A percentile compares a stretch with the other conserved stretches of the same genome.
These are phyloP conservation scores for Bipolaris victoriae DNA, from an alignment of 2,329 filamentous ascomycete genomes.

Conservation along the genomic window DNA sequence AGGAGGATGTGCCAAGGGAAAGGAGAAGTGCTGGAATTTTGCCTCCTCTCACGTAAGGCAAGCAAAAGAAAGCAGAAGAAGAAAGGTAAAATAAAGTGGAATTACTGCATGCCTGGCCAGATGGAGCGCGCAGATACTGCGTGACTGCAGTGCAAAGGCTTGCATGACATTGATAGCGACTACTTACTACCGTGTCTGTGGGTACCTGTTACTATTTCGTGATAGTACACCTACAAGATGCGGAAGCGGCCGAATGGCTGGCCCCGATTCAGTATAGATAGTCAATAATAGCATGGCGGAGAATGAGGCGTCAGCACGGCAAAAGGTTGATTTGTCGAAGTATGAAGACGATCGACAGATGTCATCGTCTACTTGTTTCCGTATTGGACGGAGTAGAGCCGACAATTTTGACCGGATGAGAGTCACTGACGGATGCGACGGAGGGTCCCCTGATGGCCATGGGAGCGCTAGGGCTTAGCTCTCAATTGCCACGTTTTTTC, in stretches of 20 bases:
- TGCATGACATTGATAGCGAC: slow-evolving; percentile 5
- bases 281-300: slow-evolving; percentile 1
- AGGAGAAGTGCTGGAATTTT: slow-evolving; percentile 2
- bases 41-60: background rate
- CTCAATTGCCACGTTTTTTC: slow-evolving; percentile 12
- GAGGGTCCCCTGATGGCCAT: background rate
- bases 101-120: background rate
- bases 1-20: slow-evolving; percentile 5
- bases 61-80: background rate
- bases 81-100: background rate
- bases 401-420: background rate
- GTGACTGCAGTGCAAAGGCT: background rate
- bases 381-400: slow-evolving; percentile 1
- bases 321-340: slow-evolving; percentile 5
- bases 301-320: slow-evolving; percentile 12
- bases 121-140: background rate
- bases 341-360: background rate
- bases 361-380: background rate
- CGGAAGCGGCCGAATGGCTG: slow-evolving; percentile 1
- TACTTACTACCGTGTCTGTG: background rate
- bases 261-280: slow-evolving; percentile 2
- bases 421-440: slow-evolving; percentile 7
- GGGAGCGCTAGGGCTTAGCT: background rate
- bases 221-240: background rate
- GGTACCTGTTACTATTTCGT: slow-evolving; percentile 1